Evolutionary conservation across 2,329 filamentous ascomycete species (phyloP).

Genomic region (Aspergillus oerlinghausenensis): DNA sequence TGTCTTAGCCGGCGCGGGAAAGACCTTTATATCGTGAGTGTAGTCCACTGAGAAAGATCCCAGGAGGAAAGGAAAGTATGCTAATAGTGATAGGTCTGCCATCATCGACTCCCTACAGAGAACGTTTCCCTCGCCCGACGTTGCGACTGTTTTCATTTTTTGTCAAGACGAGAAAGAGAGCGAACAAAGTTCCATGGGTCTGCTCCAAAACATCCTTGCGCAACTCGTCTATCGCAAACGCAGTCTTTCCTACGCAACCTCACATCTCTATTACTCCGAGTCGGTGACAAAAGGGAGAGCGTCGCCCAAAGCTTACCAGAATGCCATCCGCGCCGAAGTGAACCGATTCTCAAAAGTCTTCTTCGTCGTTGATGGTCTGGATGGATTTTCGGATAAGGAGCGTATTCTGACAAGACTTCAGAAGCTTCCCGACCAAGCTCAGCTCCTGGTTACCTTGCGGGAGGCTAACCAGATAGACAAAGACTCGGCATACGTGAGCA

Average conservation of each 20-base stretch:
- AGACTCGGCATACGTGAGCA: constrained; percentile 8
- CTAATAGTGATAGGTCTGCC: constrained; percentile 12
- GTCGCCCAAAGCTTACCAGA: constrained; percentile 27
- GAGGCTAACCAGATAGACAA: constrained; percentile 13
- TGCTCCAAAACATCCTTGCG: constrained; percentile 24
- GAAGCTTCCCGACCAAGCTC: constrained; percentile 28
- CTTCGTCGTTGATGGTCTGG: constrained; percentile 28
- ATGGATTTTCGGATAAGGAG: constrained; percentile 26
- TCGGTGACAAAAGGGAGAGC: constrained; percentile 15
- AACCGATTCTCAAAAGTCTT: constrained; percentile 27
- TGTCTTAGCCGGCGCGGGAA: constrained; percentile 25
- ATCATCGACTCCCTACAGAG: constrained; percentile 25
- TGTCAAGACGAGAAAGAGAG: constrained; percentile 23
- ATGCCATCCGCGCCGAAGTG: constrained; percentile 29
- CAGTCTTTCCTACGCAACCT: constrained; percentile 18
- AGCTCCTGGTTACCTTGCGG: constrained; percentile 27
- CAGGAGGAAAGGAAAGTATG: neutral
- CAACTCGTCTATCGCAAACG: constrained; percentile 29
- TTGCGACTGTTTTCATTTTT: constrained; percentile 26
- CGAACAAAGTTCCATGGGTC: constrained; percentile 13
- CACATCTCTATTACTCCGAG: constrained; percentile 22
- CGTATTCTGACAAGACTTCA: constrained; percentile 25
- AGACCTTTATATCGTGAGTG: constrained; percentile 30
- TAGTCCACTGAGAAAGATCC: neutral
- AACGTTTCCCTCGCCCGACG: constrained; percentile 26